Base-by-base conservation (phyloP, 2,329 filamentous ascomycete species). In the Aureobasidium melanogenum region DNA sequence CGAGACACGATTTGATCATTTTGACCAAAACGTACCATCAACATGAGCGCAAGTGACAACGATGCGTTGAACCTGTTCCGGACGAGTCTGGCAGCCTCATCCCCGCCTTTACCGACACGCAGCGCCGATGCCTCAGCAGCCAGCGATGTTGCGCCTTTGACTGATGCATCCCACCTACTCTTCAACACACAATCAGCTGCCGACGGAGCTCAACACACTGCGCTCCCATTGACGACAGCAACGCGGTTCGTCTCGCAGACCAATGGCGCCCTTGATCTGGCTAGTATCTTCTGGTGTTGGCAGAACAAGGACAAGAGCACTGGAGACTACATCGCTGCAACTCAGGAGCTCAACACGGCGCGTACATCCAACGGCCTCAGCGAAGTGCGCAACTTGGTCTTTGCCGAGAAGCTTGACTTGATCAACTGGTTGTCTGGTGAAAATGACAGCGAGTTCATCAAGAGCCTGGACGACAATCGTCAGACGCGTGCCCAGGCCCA, bases 231-330 rank as follows among this genome's bases (percentile, higher is more conserved):
- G 82, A 82, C 54, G 72, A 77, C 58, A 64, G 81, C 87, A 10
- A 99, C 94, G 67, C 90, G 94, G 68, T 97, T 97, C 78, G 82
- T 89, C 63, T 92, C 90, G 28, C 52, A 62, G 22, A 75, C 75
- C 36, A 69, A 83, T 68, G 81, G 84, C 46, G 62, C 61, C 51
- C 86, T 96, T 69, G 90, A 97, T 72, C 80, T 99, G 67, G 91
- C 94, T 71, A 94, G 88, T 73, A 93, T 97, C 75, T 97, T 93
- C 79, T 96, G 97, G 72, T 91, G 91, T 61, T 99, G 91, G 91
- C 81, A 89, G 69, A 95, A 97, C 76, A 91, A 91, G 74, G 93
- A 97, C 77, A 85, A 88, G 60, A 85, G 88, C 60, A 91, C 96
- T 66, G 88, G 89, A 12, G 91, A 96, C 68, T 97, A 97, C 81